Percentiles rank a stretch among this genome's conserved stretches.
Evolutionary conservation across 2,329 filamentous ascomycete species (phyloP).

Genomic region (Alternaria atra): DNA sequence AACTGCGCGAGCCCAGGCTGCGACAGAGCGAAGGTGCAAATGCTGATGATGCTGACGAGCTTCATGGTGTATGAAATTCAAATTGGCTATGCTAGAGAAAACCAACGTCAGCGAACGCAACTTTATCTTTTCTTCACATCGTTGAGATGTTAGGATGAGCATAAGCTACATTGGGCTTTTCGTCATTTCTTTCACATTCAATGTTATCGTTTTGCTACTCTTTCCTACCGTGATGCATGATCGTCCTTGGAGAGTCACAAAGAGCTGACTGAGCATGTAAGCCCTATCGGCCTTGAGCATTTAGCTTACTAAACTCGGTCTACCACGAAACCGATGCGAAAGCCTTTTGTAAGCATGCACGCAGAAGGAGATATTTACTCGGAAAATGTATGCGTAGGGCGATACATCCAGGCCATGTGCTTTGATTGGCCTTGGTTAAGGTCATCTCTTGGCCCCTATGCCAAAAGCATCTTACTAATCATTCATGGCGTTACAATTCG

Average conservation of each 20-base stretch:
- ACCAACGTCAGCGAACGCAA: background rate
- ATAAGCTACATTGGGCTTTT: background rate
- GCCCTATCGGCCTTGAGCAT: background rate
- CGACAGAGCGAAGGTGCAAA: background rate
- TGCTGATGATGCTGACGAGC: background rate
- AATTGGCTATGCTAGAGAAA: accelerated
- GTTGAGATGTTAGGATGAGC: no score
- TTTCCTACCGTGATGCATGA: background rate
- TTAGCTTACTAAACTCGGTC: background rate
- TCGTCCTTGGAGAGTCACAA: background rate
- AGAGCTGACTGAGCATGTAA: background rate
- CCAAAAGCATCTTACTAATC: background rate
- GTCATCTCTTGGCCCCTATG: background rate
- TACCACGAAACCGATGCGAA: background rate
- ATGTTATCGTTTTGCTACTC: background rate
- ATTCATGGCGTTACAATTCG: conserved; percentile 19
- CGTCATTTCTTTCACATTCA: background rate
- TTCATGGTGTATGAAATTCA: background rate
- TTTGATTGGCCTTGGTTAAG: background rate
- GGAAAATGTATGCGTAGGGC: no score
- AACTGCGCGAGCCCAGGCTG: background rate
- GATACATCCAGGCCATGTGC: background rate
- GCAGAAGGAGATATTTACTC: background rate
- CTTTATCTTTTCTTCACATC: background rate
- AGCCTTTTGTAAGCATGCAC: background rate